phyloP scores from a whole-genome alignment of 2,329 filamentous ascomycete species.

The Sporothrix brasiliensis region DNA sequence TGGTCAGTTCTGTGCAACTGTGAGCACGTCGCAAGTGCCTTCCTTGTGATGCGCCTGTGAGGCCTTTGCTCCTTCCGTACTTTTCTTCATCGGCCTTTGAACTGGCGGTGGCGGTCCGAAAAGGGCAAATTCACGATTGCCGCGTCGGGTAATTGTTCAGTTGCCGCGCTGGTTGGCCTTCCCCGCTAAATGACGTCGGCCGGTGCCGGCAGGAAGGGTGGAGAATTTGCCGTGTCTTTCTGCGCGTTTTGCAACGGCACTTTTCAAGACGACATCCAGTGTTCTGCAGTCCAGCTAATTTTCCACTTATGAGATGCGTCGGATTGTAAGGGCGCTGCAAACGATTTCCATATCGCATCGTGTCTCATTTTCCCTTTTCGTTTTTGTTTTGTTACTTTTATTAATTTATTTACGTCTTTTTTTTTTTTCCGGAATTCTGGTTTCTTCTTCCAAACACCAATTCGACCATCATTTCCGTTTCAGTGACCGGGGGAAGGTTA shows the following conservation, averaged over 20 bases:
- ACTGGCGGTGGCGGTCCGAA: not conserved
- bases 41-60: not conserved
- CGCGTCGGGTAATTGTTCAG: not conserved
- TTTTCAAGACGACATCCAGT: not conserved
- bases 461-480: not conserved
- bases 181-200: not conserved
- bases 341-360: not conserved
- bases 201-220: not conserved
- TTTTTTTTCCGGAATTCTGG: not conserved
- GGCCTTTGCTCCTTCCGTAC: not conserved
- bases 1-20: not conserved
- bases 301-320: slow-evolving; percentile 30
- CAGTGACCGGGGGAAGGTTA: not conserved
- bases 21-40: not conserved
- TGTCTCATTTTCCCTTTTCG: not conserved
- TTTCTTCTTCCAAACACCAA: not conserved
- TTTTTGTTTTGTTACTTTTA: not conserved
- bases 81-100: not conserved
- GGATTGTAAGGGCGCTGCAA: not conserved
- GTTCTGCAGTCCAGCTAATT: slow-evolving; percentile 13
- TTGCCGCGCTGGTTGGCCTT: not conserved
- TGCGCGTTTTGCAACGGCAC: not conserved
- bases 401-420: not conserved
- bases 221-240: not conserved
- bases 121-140: not conserved